Conservation (phyloP, 2,329 filamentous ascomycete species). For the Talaromyces sp. region DNA sequence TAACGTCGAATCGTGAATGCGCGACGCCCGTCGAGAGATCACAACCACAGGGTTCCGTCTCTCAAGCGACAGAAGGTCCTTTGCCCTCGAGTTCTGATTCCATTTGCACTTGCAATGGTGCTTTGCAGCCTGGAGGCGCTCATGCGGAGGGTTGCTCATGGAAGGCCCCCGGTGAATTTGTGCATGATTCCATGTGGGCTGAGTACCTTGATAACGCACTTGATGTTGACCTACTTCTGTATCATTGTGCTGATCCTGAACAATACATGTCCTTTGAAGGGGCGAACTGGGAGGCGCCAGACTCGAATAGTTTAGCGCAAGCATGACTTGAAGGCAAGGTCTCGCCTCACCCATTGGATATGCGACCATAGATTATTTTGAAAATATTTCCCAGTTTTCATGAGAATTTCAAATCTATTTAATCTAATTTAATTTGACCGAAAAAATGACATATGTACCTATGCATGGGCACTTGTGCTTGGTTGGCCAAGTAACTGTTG, state of each 20-base stretch:
- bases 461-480: neutral
- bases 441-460: no score
- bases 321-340: no score
- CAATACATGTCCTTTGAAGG: constrained; percentile 5
- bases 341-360: no score
- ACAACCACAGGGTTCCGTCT: neutral
- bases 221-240: constrained; percentile 14
- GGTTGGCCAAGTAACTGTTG: constrained; percentile 19
- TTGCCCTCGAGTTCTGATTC: neutral
- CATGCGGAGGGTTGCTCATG: constrained; percentile 1
- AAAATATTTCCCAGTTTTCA: no score
- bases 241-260: constrained; percentile 1
- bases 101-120: neutral
- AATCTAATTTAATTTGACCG: no score
- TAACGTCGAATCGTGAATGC: neutral
- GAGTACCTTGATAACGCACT: constrained; percentile 17
- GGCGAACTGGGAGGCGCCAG: neutral
- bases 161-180: constrained; percentile 7
- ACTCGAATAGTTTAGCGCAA: neutral
- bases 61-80: neutral
- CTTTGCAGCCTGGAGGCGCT: neutral
- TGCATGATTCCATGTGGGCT: constrained; percentile 15
- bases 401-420: no score
- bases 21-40: neutral
- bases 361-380: no score